Base-by-base conservation (phyloP, 768 basidiomycete genomes). In the Russula earlei region DNA sequence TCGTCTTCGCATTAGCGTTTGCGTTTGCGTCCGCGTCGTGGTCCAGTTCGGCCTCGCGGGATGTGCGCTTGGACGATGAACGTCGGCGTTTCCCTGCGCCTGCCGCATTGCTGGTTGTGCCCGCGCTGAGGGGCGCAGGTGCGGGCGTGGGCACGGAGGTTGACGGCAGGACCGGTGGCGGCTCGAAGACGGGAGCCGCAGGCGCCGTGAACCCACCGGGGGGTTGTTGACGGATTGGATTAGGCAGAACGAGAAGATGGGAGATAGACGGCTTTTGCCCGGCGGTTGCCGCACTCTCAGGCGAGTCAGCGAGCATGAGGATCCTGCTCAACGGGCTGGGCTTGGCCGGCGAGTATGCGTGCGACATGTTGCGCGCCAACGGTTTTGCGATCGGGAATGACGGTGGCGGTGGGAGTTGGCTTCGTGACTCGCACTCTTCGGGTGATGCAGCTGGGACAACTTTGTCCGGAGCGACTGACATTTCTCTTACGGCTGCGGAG, bases 251-350 rank as follows among this genome's bases (percentile, higher is more conserved):
- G 22, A 40, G 46, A n/a, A 20, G 45, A 40, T 29, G 54, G 27
- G 61, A 61, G 61, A 14, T 12, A 12, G 49, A 12, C 36, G 48
- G 15, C 5, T 4, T 49, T 14, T 9, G 31, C 20, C 36, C 43
- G 5, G 14, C 15, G 2, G 8, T 22, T n/a, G 45, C 12, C 14
- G 73, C 69, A 48, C 70, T 73, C 34, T 74, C 68, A 5, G 82
- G 82, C 0, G 85, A 86, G 58, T 83, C 72, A 4, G 74, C 77
- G 41, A 90, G 73, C 82, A 83, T 80, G 22, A 90, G 74, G 51
- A 91, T 88, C 11, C 87, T 78, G 57, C 85, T 88, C 31, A 91
- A 74, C 2, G 88, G 88, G 59, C 86, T 89, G 0, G 89, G 88
- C 66, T 81, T 84, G 2, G 74, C 83, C 27, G 88, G 88, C 0